A percentile compares a stretch with the other conserved stretches of the same genome.
These are phyloP conservation scores for Lyophyllum shimeji DNA, from an alignment of 768 basidiomycete genomes.

Conservation along the genomic window DNA sequence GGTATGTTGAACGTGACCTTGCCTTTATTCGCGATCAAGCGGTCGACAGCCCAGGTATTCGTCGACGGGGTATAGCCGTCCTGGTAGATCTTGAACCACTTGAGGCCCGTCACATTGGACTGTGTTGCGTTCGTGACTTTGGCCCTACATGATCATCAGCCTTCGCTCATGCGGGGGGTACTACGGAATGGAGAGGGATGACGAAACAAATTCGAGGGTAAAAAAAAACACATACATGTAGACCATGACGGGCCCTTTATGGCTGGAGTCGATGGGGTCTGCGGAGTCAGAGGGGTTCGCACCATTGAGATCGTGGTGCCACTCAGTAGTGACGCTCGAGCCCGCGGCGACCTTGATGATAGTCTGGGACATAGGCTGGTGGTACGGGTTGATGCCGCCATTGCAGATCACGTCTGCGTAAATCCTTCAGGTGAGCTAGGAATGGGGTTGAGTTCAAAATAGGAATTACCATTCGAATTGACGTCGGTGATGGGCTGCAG, in stretches of 20 bases:
- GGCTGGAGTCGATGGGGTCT: constrained; percentile 50
- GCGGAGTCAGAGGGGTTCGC: constrained; percentile 37
- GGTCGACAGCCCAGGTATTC: constrained; percentile 47
- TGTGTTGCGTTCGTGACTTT: constrained; percentile 45
- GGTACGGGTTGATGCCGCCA: constrained; percentile 57
- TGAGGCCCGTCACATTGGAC: constrained; percentile 42
- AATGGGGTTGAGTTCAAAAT: neutral
- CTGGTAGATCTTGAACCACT: constrained; percentile 57
- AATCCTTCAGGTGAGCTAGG: too few relatives aligned
- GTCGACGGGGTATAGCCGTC: constrained; percentile 33
- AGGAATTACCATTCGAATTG: constrained; percentile 38
- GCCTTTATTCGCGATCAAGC: constrained; percentile 46
- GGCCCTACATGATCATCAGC: constrained; percentile 32
- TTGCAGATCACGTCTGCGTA: constrained; percentile 51
- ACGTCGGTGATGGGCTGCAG: constrained; percentile 55
- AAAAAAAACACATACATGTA: constrained; percentile 40
- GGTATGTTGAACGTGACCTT: constrained; percentile 49
- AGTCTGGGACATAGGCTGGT: constrained; percentile 41
- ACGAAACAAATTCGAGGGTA: too few relatives aligned
- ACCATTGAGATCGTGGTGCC: constrained; percentile 46
- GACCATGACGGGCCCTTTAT: constrained; percentile 52
- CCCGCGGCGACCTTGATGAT: constrained; percentile 54
- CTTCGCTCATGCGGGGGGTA: neutral
- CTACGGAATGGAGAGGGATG: neutral
- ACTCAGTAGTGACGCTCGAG: constrained; percentile 50